Base-by-base conservation (phyloP, 2,329 filamentous ascomycete genomes). In the Alternaria alternata region DNA sequence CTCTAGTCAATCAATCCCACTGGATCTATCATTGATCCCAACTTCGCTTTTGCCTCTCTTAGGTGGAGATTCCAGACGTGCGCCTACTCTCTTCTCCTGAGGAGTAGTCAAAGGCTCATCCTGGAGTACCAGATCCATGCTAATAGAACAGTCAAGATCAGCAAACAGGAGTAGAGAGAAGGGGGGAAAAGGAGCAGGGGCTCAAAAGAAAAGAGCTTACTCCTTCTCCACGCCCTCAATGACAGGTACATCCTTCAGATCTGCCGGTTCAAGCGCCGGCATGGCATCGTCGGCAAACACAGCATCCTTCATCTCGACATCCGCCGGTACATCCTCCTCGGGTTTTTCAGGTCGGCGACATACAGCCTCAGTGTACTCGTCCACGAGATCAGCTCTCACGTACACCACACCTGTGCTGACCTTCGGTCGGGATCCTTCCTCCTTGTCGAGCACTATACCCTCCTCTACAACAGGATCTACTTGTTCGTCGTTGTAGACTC, bases 401-500 rank as follows among this genome's bases (percentile, higher is more conserved):
- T 96, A 96, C 42, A 93, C 92, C 22, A 95, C 94, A 5, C 92
- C 91, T 0, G 86, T 75, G 51, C 73, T 74, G 14, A 69, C 72
- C 18, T 70, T 69, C 12, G 74, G 78, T 80, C 89, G 79, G 65
- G 77, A 77, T 11, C 82, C 85, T 61, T 87, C 88, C 49, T 91
- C 84, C 62, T 87, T 84, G 24, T 86, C 83, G 65, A 95, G 89
- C 41, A 97, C 91, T 51, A 90, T 86, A 16, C 76, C 66, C 7
- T 91, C 86, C 14, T 91, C 85, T 14, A 88, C 85, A 64, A 91
- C 88, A 3, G 87, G 89, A 4, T 87, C 89, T 24, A 99, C 93
- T 16, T 85, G 85, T 54, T 90, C 90, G 72, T 99, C 95, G 75
- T 99, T 99, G 83, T 97, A 99, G 73, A 92, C 93, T 58, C 93